Base-by-base conservation (phyloP, 768 basidiomycete species). In the Boletus insuetus region DNA sequence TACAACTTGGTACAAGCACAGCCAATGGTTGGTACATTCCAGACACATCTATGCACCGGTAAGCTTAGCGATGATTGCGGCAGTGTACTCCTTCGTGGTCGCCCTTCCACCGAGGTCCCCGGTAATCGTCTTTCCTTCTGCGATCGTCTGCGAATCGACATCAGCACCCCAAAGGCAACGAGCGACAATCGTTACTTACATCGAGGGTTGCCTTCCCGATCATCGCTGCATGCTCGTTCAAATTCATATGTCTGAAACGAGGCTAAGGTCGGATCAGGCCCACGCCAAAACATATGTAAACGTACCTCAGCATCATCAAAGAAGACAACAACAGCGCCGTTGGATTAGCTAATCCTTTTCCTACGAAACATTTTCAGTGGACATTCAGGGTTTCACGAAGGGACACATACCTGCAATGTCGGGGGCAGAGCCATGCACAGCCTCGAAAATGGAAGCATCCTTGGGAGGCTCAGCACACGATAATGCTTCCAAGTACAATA, bases 381-480 rank as follows among this genome's bases (percentile, higher is more conserved):
- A 31, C 34, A 35, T 8, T 41, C 51, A 3, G 13, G 32, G 31
- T 38, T 39, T 35, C 24, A 32, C 19, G 35, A 51, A 44, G 34
- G 46, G 9, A 47, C 57, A 74, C 77, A 68, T 76, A 77, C 92
- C 95, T 61, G 92, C 96, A 69, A 98, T 99, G 73, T 98, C 97
- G n/a, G 97, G 96, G 8, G 97, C 97, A 19, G 95, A 98, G 53
- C 97, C 97, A 75, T 99, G 97, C 12, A 99, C 97, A 58, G 97
- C 97, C 77, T 99, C 97, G 64, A 98, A 99, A 73, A 99, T 99
- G 52, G 95, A 98, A 35, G 97, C 97, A 73, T 98, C 94, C 89
- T 94, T 24, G 55, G 38, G 34, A 64, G 34, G 59, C 49, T 59
- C n/a, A 65, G 61, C 58, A 47, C 12, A 51, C 42, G 58, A 14